Evolutionary conservation across 225 moss, liverwort and hornwort genomes (phyloP), one percentile per base, ranked within the genome.

Genomic region (Physcomitrellopsis africana): DNA sequence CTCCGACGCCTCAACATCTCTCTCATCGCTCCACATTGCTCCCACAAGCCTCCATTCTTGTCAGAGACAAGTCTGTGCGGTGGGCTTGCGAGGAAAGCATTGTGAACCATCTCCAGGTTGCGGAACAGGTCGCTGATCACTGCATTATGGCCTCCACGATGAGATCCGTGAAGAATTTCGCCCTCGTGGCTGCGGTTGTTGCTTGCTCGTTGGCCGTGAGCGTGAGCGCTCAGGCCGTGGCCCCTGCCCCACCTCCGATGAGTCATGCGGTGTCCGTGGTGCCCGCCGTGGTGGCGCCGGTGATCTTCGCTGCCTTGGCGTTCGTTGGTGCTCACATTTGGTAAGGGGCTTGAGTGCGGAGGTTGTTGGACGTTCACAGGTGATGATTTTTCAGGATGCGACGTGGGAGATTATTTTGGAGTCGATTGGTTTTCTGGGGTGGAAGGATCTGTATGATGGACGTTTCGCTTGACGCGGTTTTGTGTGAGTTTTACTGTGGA

Each of bases 201-300:
- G 76, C 51, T 8, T 76, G 55, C 18, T 70, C 76, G 12, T 56
- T 81, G 81, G 76, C 65, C 16, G 65, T 65, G 37, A 68, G 69
- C 59, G 81, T 76, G 5, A 76, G 42, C 16, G 81, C 81, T 3
- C 66, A 60, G 65, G 79, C 79, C 1, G 0, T 0, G 3, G 41
- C 80, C 0, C 81, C 81, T 0, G 59, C 75, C 10, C 76, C 81
- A 0, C 9, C 70, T 11, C 69, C 81, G 1, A 14, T 49, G 0
- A 48, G 65, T 1, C 76, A 46, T 9, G 70, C 81, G 15, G 22
- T 19, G 0, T 76, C 45, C 8, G 22, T 66, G 43, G 65, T 72
- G 60, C 81, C 81, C 1, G 61, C 81, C 8, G 61, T 81, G 3
- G 46, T 81, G 7, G 81, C 81, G 1, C 81, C 81, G 0, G 71